Base-by-base conservation (phyloP, 2,329 filamentous ascomycete species). In the Penicillium sp. region DNA sequence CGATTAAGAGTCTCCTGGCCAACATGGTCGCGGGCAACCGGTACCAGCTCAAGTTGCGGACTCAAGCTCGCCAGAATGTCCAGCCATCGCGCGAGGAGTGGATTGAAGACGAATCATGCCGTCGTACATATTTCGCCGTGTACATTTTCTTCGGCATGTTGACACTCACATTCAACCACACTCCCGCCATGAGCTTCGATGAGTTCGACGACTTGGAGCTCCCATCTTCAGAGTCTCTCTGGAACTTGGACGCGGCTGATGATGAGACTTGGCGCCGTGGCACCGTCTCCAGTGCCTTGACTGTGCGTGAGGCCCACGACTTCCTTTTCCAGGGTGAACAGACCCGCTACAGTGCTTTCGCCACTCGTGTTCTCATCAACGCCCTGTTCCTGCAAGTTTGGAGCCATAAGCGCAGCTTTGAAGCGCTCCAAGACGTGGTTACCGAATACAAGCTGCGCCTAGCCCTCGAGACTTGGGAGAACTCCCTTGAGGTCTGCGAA, bases 21-120 rank as follows among this genome's bases (percentile, higher is more conserved):
- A 97, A 97, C 78, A 97, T 99, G 93, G 94, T 99, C 57, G 91
- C 93, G 58, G 94, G 94, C 59, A 97, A 97, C 73, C 87, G 92
- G 50, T 97, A 97, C 74, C 94, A 99, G 77, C 81, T 97, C 59
- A 97, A 97, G 82, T 84, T 96, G 60, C 90, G 94, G 19, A 90
- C 90, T 55, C 93, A 97, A 71, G 91, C 89, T 61, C 91, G 94
- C 56, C 89, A 91, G 68, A 88, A 85, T 44, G 82, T 85, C 29
- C 83, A 84, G 60, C 91, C 93, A 1, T 91, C 85, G 39, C 90
- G 93, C 57, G 84, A 89, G 17, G 91, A 97, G 72, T 99, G 94
- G 94, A 88, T 97, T 44, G 92, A 96, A 69, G 94, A 99, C 70
- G 94, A 99, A 77, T 92, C 93, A 50, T 97, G 94, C 75, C 87